phyloP scores from a whole-genome alignment of 306 rosid species.

The Sindora glabra region DNA sequence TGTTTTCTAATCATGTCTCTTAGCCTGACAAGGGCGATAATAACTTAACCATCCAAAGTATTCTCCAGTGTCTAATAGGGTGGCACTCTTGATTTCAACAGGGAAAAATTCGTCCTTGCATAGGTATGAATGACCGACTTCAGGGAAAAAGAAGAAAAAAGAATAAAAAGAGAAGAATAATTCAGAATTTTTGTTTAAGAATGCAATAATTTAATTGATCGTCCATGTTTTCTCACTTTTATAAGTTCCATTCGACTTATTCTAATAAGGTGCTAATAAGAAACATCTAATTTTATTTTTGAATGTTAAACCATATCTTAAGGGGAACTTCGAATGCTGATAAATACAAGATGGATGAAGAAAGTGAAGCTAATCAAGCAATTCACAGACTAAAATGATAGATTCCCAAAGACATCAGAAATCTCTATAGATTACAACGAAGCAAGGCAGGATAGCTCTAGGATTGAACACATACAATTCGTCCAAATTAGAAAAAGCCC shows the following conservation, averaged over 20 bases:
- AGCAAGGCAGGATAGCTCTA: slow-evolving; percentile 90
- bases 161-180: background rate
- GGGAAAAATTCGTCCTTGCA: background rate
- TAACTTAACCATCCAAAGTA: background rate
- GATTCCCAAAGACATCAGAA: slow-evolving; percentile 28
- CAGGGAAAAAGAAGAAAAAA: background rate
- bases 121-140: background rate
- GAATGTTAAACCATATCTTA: too few relatives aligned
- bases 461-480: slow-evolving; percentile 76
- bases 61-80: too few relatives aligned
- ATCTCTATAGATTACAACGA: slow-evolving; percentile 83
- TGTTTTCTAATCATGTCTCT: too few relatives aligned
- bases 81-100: background rate
- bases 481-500: slow-evolving; percentile 83
- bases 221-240: background rate
- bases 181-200: background rate
- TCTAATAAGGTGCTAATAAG: background rate
- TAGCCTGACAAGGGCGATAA: background rate
- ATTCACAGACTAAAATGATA: background rate
- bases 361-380: background rate
- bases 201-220: too few relatives aligned
- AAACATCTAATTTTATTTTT: too few relatives aligned
- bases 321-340: too few relatives aligned
- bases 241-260: background rate
- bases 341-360: background rate